These are phyloP conservation scores for Coffea humblotiana DNA, from an alignment of 305 asterid genomes.

Conservation along the genomic window DNA sequence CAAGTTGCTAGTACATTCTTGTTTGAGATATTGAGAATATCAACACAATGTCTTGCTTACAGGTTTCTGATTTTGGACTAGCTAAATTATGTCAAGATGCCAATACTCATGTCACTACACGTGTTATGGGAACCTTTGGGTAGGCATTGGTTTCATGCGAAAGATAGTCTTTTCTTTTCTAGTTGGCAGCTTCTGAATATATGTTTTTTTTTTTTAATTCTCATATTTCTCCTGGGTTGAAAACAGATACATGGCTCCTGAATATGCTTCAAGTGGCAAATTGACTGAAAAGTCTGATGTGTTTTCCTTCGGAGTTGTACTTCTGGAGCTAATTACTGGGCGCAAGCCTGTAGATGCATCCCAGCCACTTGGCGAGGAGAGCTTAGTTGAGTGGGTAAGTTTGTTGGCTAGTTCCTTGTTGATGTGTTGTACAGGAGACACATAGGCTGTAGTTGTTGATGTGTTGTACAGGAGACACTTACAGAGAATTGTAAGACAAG, in stretches of 20 bases:
- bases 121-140: conserved; percentile 98
- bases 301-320: conserved; percentile 88
- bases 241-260: conserved; percentile 96
- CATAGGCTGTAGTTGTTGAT: neutral
- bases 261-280: conserved; percentile 93
- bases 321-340: conserved; percentile 81
- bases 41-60: conserved; percentile 22
- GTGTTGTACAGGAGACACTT: neutral
- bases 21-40: neutral
- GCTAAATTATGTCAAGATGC: conserved; percentile 84
- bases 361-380: conserved; percentile 90
- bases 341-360: conserved; percentile 92
- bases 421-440: neutral
- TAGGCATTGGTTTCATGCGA: conserved; percentile 24
- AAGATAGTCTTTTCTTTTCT: neutral
- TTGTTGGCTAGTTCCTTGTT: neutral
- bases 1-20: neutral
- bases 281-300: conserved; percentile 84
- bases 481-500: neutral
- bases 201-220: conserved; percentile 12
- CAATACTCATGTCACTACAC: conserved; percentile 75
- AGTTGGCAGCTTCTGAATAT: conserved; percentile 11
- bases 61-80: conserved; percentile 95
- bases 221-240: conserved; percentile 18
- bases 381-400: conserved; percentile 94